Evolutionary conservation across 768 basidiomycete genomes (phyloP), one percentile per base, ranked within the genome.

Genomic region (Goffeauzyma gilvescens): DNA sequence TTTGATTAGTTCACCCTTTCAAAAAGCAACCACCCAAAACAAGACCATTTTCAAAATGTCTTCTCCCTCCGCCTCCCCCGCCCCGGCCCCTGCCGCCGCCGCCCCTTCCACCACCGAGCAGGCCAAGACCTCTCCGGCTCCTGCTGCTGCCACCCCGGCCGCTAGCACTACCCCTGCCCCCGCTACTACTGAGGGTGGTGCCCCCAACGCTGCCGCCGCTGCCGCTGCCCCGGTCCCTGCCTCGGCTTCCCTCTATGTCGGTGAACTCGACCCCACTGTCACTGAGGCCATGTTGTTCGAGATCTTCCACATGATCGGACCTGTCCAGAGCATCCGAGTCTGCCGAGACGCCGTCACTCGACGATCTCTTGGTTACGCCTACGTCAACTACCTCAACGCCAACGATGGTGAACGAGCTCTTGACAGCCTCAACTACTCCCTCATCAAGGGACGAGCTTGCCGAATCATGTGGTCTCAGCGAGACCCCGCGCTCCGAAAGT

Each of bases 391-490:
- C 66, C 75, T 98, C 65, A 93, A 95, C 65, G 71, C 85, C 33
- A 73, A 67, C 47, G 93, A 98, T 72, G 93, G 90, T 81, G 93
- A 98, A 71, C 85, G 87, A 64, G 90, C 93, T 52, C 75, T 98
- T 50, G 93, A 98, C 69, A 84, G 89, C 68, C 79, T 98, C 65
- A 98, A 98, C 70, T 98, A 98, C 66, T 96, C 93, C 53, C 69
- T 89, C 63, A 96, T 98, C 71, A 96, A 96, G 74, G 80, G 80
- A 67, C 81, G 86, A 58, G 80, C 93, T 50, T 98, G 93, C 72
- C 85, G 93, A 58, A 98, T 98, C 74, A 98, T 98, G 93, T 96
- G 93, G 90, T 95, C 89, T 60, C 93, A 96, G 75, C 84, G 93
- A 65, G 93, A 96, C 70, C 93, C 93, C 46, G 85, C 87, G 55